Percentiles rank a stretch among this genome's conserved stretches.
Evolutionary conservation across 2,329 filamentous ascomycete species (phyloP).

Genomic region (Xylariaceae sp.): DNA sequence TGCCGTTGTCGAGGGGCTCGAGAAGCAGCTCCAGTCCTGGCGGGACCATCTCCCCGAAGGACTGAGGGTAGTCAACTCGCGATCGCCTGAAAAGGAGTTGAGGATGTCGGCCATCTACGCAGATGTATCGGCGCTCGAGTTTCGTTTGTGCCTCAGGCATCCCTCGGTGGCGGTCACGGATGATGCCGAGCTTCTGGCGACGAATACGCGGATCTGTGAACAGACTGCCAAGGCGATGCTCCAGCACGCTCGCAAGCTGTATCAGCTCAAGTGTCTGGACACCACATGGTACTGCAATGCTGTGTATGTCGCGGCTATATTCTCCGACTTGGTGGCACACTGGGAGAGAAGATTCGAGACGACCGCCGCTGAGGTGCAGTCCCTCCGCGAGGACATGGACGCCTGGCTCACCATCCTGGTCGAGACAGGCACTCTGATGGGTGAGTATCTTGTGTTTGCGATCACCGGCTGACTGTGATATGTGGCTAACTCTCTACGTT

Average conservation of each 20-base stretch:
- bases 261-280: constrained; percentile 62
- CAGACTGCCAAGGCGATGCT: constrained; percentile 61
- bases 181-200: constrained; percentile 51
- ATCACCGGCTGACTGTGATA: neutral
- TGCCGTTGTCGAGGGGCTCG: constrained; percentile 57
- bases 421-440: constrained; percentile 61
- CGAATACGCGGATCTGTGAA: constrained; percentile 62
- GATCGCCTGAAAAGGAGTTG: constrained; percentile 37
- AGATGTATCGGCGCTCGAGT: constrained; percentile 51
- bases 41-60: constrained; percentile 58
- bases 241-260: constrained; percentile 52
- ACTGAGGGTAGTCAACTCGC: constrained; percentile 44
- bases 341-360: constrained; percentile 61
- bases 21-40: constrained; percentile 59
- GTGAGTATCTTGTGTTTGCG: constrained; percentile 40
- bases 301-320: constrained; percentile 66
- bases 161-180: constrained; percentile 54
- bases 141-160: constrained; percentile 55
- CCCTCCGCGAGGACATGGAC: constrained; percentile 63
- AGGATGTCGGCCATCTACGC: constrained; percentile 51
- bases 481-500: constrained; percentile 14
- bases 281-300: constrained; percentile 74
- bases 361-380: constrained; percentile 51
- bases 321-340: constrained; percentile 64
- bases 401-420: constrained; percentile 63